A percentile compares a stretch with the other conserved stretches of the same genome.
Conservation (phyloP, 495 filamentous ascomycete species). For the Oleoguttula mirabilis region DNA sequence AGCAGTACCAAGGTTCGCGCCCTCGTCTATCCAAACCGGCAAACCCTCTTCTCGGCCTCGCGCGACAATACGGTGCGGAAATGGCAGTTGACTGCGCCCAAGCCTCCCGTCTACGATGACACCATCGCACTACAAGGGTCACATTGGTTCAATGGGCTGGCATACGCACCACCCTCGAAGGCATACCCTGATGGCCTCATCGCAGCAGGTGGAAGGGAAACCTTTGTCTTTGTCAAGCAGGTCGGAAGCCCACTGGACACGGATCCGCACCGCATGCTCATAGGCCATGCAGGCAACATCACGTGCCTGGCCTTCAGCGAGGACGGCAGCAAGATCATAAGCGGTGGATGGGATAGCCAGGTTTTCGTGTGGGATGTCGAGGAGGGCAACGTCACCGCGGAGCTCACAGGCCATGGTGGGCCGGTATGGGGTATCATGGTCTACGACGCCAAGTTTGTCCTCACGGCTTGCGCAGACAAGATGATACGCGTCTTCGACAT, state of each 20-base stretch:
- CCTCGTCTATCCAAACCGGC: slow-evolving; percentile 65
- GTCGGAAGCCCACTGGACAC: slow-evolving; percentile 51
- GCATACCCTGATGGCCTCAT: slow-evolving; percentile 69
- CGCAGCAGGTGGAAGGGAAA: slow-evolving; percentile 76
- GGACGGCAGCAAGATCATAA: slow-evolving; percentile 61
- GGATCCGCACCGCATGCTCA: slow-evolving; percentile 70
- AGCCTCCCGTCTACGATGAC: slow-evolving; percentile 61
- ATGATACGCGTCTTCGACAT: slow-evolving; percentile 70
- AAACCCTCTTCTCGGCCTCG: slow-evolving; percentile 69
- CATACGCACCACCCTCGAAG: slow-evolving; percentile 60
- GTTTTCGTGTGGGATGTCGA: slow-evolving; percentile 65
- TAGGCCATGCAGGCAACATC: slow-evolving; percentile 79
- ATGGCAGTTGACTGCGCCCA: slow-evolving; percentile 59
- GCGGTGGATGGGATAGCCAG: slow-evolving; percentile 89
- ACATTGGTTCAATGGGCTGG: slow-evolving; percentile 72
- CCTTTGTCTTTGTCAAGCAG: slow-evolving; percentile 80
- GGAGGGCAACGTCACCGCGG: slow-evolving; percentile 49
- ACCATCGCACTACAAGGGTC: slow-evolving; percentile 62
- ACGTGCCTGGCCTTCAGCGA: slow-evolving; percentile 71
- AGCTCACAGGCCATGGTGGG: slow-evolving; percentile 64
- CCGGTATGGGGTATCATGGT: slow-evolving; percentile 86
- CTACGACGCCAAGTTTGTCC: slow-evolving; percentile 64
- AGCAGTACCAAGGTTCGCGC: slow-evolving; percentile 61
- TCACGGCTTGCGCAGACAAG: slow-evolving; percentile 85
- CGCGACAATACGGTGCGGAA: slow-evolving; percentile 80